Conservation (phyloP, 495 filamentous ascomycete species). For the Xylaria sp. region DNA sequence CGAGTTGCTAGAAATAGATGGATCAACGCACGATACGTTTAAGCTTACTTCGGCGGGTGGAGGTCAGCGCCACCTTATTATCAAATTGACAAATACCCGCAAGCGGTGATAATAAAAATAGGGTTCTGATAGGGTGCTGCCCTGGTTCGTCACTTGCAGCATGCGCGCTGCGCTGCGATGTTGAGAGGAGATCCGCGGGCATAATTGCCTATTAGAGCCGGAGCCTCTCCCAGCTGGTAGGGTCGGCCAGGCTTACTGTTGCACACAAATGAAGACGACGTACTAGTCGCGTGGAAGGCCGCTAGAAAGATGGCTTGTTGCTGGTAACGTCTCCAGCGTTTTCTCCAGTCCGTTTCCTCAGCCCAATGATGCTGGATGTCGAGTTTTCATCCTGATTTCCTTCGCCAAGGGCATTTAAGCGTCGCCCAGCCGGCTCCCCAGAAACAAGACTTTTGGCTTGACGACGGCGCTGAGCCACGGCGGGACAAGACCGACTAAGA, state of each 20-base stretch:
- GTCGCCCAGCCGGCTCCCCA: conserved; percentile 22
- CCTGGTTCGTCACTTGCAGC: conserved; percentile 10
- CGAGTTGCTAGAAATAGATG: conserved; percentile 20
- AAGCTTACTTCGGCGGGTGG: conserved; percentile 25
- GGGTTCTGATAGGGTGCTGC: conserved; percentile 19
- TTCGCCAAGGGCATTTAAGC: conserved; percentile 13
- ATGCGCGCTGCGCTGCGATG: conserved; percentile 9
- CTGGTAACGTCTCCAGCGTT: background rate
- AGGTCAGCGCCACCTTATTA: conserved; percentile 10
- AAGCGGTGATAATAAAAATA: background rate
- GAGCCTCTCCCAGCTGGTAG: background rate
- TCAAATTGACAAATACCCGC: conserved; percentile 24
- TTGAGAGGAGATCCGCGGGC: background rate
- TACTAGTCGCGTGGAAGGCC: background rate
- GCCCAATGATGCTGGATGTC: too few relatives aligned
- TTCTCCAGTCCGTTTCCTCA: too few relatives aligned
- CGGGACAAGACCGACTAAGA: conserved; percentile 23
- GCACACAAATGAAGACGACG: background rate
- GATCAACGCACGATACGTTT: conserved; percentile 23
- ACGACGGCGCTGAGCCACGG: conserved; percentile 7
- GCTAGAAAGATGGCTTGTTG: background rate
- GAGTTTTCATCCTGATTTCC: background rate
- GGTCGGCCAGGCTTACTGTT: conserved; percentile 18
- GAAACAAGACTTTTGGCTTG: conserved; percentile 27
- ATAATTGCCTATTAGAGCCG: conserved; percentile 16